Evolutionary conservation across 192 early-diverging fungal species (phyloP), one percentile per base, ranked within the genome.

Genomic region (Linnemannia elongata): DNA sequence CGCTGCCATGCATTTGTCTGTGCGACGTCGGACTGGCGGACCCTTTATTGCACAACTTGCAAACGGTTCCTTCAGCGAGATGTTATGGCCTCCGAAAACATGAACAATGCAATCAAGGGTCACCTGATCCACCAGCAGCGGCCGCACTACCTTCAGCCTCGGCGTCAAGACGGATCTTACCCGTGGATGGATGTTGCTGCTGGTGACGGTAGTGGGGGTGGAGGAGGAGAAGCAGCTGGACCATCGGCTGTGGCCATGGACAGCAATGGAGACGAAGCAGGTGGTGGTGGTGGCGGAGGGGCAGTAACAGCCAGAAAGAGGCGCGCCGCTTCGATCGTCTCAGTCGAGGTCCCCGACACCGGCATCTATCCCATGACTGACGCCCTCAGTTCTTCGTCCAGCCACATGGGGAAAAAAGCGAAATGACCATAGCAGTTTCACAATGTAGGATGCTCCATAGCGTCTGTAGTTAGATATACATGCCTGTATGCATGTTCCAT

Each of bases 71-170:
- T 24, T 18, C 75, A 77, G 42, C 75, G 60, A 3, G 55, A 77
- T 41, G 75, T 68, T 12, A 77, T 77, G 60, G 75, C 60, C 1
- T 77, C 75, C 7, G 63, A 39, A 6, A 77, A 77, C 75, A 77
- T 68, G 55, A 68, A 68, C 39, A 15, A 33, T 47, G 41, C 60
- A 22, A 44, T 47, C 20, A 77, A 45, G 35, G 8, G 3, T 6
- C 60, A 77, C 24, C 60, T 68, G 8, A 36, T 18, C n/a, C 22
- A 77, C 42, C 60, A 77, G 60, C 60, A 42, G n/a, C 75, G 60
- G 60, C 75, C 60, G 24, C 63, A 39, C 2, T 77, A 77, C 63
- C 60, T 77, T 18, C 60, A 77, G n/a, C 60, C 60, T 77, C 38
- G 15, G 75, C 60, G 75, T 45, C 57, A 42, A 63, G 60, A 68